These are phyloP conservation scores for Vitis rupestris DNA, from an alignment of 164 flowering plant species.

Conservation along the genomic window DNA sequence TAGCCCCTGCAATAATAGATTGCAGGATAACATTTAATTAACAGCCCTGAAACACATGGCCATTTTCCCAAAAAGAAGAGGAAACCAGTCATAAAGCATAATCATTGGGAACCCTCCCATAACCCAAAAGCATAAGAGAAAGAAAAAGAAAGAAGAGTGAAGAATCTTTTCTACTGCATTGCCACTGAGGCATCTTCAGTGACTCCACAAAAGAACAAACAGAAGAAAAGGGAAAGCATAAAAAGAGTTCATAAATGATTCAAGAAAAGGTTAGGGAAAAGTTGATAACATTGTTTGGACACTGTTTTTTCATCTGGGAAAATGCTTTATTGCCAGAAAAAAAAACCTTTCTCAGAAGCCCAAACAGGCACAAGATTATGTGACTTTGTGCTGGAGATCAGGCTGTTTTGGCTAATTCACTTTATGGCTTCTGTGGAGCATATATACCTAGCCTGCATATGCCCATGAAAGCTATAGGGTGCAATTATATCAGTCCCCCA, in stretches of 20 bases:
- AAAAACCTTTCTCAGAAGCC: slow-evolving; percentile 2
- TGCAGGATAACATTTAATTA: too few relatives aligned
- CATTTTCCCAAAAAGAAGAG: slow-evolving; percentile 1
- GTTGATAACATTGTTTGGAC: background rate
- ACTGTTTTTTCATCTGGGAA: background rate
- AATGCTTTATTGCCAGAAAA: background rate
- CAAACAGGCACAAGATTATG: background rate
- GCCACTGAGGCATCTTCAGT: slow-evolving; percentile 10
- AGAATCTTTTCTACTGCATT: slow-evolving; percentile 2
- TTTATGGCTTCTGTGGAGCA: background rate
- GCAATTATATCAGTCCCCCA: slow-evolving; percentile 14
- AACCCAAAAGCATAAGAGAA: background rate
- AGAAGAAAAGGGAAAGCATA: slow-evolving; percentile 2
- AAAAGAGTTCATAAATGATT: background rate
- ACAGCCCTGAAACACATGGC: slow-evolving; percentile 17
- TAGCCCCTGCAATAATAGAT: too few relatives aligned
- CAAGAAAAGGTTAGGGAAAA: background rate
- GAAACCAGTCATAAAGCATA: slow-evolving; percentile 10
- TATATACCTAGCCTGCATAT: background rate
- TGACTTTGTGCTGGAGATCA: background rate
- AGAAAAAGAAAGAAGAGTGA: slow-evolving; percentile 3
- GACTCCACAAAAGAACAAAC: slow-evolving; percentile 12
- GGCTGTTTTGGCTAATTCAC: slow-evolving; percentile 4
- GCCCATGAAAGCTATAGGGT: slow-evolving; percentile 7
- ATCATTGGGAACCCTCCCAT: slow-evolving; percentile 7